Evolutionary conservation across 495 filamentous ascomycete species (phyloP).

Genomic region (Penicillium diatomitis): DNA sequence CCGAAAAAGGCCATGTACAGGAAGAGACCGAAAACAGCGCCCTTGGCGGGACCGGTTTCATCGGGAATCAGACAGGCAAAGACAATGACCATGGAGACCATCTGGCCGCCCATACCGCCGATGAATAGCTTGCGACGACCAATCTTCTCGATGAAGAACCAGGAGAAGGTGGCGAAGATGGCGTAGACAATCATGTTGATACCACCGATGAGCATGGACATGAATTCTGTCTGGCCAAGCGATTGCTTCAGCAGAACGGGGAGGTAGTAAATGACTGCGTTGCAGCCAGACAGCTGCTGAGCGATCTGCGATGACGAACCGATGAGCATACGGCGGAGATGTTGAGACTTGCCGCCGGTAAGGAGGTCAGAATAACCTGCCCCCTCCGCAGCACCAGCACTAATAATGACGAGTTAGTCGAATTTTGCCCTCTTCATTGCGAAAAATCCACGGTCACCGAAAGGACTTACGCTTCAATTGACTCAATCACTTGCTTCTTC

Average conservation of each 20-base stretch:
- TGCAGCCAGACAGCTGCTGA: slow-evolving; percentile 70
- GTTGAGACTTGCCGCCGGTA: slow-evolving; percentile 35
- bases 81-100: slow-evolving; percentile 63
- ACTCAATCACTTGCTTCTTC: slow-evolving; percentile 63
- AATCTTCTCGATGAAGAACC: slow-evolving; percentile 76
- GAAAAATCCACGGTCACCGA: background rate
- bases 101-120: slow-evolving; percentile 60
- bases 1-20: slow-evolving; percentile 72
- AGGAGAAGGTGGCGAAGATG: slow-evolving; percentile 67
- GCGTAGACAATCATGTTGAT: slow-evolving; percentile 81
- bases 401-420: slow-evolving; percentile 1
- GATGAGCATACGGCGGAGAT: slow-evolving; percentile 41
- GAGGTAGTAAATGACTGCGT: slow-evolving; percentile 82
- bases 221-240: slow-evolving; percentile 49
- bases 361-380: slow-evolving; percentile 31
- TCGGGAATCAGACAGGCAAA: slow-evolving; percentile 62
- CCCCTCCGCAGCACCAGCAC: slow-evolving; percentile 28
- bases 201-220: slow-evolving; percentile 66
- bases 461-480: slow-evolving; percentile 58
- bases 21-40: slow-evolving; percentile 69
- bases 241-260: slow-evolving; percentile 65
- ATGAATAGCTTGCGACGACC: slow-evolving; percentile 71
- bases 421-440: background rate
- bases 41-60: slow-evolving; percentile 44
- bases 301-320: slow-evolving; percentile 62